Evolutionary conservation across 345 rosid genomes (phyloP), one percentile per base, ranked within the genome.

Genomic region (Raphanus sativus): DNA sequence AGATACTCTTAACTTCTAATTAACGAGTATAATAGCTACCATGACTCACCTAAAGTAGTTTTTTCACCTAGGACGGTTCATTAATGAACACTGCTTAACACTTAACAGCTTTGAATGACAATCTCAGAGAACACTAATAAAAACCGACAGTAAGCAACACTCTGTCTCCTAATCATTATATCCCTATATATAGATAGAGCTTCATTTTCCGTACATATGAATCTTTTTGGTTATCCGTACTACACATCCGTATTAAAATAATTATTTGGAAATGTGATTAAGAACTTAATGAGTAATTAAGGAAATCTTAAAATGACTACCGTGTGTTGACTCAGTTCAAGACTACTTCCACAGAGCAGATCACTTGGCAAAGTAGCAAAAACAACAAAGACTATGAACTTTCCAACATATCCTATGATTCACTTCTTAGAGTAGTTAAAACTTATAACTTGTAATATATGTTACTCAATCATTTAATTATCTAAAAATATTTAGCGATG

Each of bases 261-360:
- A 24, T 24, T 0, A 48, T 12, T 54, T 8, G 32, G 5, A 10
- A 36, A 42, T 69, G 33, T 48, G 16, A 7, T 58, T 45, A 60
- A 50, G 13, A 67, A 59, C 4, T 40, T 65, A 60, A 12, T 58
- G 65, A 32, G 30, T 60, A 62, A 29, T 68, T 79, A 55, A 62
- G 75, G 78, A 74, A 68, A 52, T 62, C 61, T 12, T 40, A 69
- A 8, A 74, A 63, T 13, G 78, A 74, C 67, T 54, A 79, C 75
- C 78, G 75, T 62, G 81, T 73, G 54, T 69, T 79, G 82, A 79
- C 78, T 73, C 28, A 24, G 11, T 59, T 30, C 30, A 67, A 67
- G 68, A 66, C 64, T 17, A 78, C 32, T 65, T 72, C 62, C 16
- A 65, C 58, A 60, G 0, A 58, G 50, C 13, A 26, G 38, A 68